These are phyloP conservation scores for Chalaropsis ovoidea DNA, from an alignment of 2,329 filamentous ascomycete species.

Conservation along the genomic window DNA sequence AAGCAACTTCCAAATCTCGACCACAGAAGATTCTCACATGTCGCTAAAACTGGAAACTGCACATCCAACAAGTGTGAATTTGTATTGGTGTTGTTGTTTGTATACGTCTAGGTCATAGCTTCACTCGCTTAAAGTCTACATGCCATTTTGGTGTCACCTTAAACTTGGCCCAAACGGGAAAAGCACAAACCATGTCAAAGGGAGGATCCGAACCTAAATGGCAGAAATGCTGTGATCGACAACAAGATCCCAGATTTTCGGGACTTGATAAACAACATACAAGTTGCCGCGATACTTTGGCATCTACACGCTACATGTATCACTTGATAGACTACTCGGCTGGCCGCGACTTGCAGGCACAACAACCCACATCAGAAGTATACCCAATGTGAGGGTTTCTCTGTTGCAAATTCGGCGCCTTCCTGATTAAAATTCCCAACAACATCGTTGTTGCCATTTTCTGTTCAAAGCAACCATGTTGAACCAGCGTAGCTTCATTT, in stretches of 20 bases:
- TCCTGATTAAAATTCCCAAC: neutral
- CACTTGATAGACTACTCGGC: too few species aligned
- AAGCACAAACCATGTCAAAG: neutral
- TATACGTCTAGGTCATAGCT: neutral
- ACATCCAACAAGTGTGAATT: neutral
- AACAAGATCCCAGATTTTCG: neutral
- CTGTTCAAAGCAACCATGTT: too few species aligned
- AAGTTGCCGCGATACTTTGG: neutral
- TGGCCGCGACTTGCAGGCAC: neutral
- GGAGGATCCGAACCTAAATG: conserved; percentile 3
- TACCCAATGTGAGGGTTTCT: too few species aligned
- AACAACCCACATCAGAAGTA: neutral
- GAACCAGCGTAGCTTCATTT: too few species aligned
- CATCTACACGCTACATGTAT: too few species aligned
- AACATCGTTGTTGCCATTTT: neutral
- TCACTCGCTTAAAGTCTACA: neutral
- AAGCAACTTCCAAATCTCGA: neutral
- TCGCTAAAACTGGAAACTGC: neutral
- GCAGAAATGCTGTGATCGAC: conserved; percentile 4
- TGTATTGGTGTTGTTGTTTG: neutral
- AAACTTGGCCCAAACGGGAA: neutral
- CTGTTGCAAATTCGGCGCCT: neutral
- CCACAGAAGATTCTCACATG: neutral
- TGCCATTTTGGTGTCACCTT: conserved; percentile 2
- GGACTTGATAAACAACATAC: neutral